Base-by-base conservation (phyloP, 129 eudicot species). In the Centaurea solstitialis region DNA sequence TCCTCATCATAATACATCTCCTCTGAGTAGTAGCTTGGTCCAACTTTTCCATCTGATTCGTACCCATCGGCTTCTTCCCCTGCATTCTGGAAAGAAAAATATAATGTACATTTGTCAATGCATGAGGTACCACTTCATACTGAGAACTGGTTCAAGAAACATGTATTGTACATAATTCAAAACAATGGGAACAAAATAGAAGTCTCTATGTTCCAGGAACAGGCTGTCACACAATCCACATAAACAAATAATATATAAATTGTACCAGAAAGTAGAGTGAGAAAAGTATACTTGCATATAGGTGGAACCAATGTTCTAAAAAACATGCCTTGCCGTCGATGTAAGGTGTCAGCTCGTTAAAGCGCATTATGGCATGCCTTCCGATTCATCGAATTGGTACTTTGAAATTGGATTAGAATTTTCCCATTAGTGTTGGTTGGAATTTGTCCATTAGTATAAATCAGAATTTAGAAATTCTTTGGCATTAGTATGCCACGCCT, bases 1-100 rank as follows among this genome's bases (percentile, higher is more conserved):
- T 94, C 98, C 68, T 94, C 97, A 64, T 92, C 98, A 23, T 82
- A 81, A 75, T 90, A 91, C 89, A 90, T 78, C 10, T 90, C 93
- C 5, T 94, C 97, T 21, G 95, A 72, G 85, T 94, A 88, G 81
- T 82, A 85, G 79, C 73, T 73, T 80, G 84, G 75, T 37, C 81
- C 81, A 59, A 77, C 69, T 80, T 94, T 94, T 35, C 83, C 87
- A 47, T 88, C 91, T 13, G 89, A 71, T 18, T 89, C 98, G 30
- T 91, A 88, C 28, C 81, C 97, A 33, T 91, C 88, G 41, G 43
- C 72, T 45, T 88, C 97, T 79, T 85, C 81, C 70, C 74, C 88
- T 59, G 85, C 80, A 30, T 88, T 86, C 97, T 94, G 91, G 68
- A 80, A 39, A 28, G 12, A 37, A 2, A 4, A 64, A 22, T 21